Conservation (phyloP, 2,329 filamentous ascomycete species). For the Fusarium sp. region DNA sequence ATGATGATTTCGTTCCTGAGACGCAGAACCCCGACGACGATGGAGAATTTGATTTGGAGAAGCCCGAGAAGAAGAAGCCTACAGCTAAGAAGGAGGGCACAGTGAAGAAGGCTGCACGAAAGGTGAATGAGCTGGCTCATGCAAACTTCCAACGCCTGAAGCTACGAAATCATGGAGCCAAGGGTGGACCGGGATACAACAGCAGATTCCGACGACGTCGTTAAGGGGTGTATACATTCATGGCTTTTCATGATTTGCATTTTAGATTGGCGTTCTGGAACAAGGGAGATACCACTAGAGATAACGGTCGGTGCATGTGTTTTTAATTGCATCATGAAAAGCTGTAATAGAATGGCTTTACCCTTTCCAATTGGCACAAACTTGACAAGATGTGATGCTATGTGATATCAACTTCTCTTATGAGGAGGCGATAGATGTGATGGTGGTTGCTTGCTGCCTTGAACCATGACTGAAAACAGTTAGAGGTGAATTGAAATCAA, state of each 20-base stretch:
- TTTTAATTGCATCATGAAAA: background rate
- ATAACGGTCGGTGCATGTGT: conserved; percentile 6
- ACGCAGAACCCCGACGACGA: conserved; percentile 38
- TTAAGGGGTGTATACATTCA: conserved; percentile 21
- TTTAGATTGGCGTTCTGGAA: conserved; percentile 19
- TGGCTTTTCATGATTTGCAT: conserved; percentile 27
- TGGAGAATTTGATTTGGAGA: conserved; percentile 36
- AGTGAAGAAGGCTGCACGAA: conserved; percentile 62
- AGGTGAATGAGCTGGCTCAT: conserved; percentile 69
- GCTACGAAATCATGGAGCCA: conserved; percentile 67
- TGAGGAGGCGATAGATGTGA: background rate
- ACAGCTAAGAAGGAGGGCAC: conserved; percentile 51
- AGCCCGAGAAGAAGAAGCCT: conserved; percentile 28
- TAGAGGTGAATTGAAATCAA: background rate
- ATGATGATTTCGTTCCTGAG: conserved; percentile 49
- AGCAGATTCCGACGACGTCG: conserved; percentile 65
- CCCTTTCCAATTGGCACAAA: background rate
- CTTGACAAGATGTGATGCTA: background rate
- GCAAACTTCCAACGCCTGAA: conserved; percentile 73
- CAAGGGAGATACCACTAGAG: conserved; percentile 30
- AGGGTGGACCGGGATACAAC: conserved; percentile 65
- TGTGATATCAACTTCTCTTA: background rate
- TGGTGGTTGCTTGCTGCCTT: background rate
- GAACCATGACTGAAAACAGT: background rate
- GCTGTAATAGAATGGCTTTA: background rate